A percentile compares a stretch with the other conserved stretches of the same genome.
Conservation (phyloP, 768 basidiomycete species). For the Kwoniella dendrophila region DNA sequence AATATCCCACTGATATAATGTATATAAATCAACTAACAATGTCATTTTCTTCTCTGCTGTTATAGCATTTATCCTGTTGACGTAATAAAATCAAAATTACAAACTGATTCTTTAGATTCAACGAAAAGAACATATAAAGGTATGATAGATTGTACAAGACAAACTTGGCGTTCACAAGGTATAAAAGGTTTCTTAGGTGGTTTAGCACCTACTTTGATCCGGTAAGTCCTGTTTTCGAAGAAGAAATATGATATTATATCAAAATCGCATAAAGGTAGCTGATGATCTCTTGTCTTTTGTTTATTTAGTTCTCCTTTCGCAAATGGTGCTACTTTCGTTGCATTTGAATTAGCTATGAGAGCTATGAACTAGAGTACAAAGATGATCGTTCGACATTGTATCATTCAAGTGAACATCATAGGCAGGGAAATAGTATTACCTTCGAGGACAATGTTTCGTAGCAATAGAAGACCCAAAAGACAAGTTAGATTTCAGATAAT, state of each 20-base stretch:
- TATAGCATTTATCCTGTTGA: constrained; percentile 89
- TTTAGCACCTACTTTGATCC: constrained; percentile 85
- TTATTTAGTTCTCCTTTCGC: constrained; percentile 81
- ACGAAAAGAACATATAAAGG: constrained; percentile 77
- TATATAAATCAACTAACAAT: too few species aligned
- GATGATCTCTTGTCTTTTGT: background rate
- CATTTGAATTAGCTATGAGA: constrained; percentile 89
- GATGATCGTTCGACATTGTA: background rate
- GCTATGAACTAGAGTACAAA: constrained; percentile 35
- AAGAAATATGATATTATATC: background rate
- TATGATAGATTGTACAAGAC: constrained; percentile 77
- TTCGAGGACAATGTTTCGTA: too few species aligned
- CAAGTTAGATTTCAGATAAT: too few species aligned
- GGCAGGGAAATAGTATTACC: too few species aligned
- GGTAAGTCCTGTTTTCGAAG: constrained; percentile 57
- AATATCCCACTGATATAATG: background rate
- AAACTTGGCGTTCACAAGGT: constrained; percentile 81
- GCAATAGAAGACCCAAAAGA: too few species aligned
- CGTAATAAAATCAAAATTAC: constrained; percentile 94
- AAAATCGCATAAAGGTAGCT: background rate
- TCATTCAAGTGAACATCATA: too few species aligned
- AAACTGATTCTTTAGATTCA: constrained; percentile 74
- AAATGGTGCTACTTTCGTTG: constrained; percentile 94
- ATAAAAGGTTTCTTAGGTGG: constrained; percentile 84
- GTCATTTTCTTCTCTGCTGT: background rate